Percentiles rank a stretch among this genome's conserved stretches.
Conservation (phyloP, 179 eudicot species). For the Carnegiea gigantea region DNA sequence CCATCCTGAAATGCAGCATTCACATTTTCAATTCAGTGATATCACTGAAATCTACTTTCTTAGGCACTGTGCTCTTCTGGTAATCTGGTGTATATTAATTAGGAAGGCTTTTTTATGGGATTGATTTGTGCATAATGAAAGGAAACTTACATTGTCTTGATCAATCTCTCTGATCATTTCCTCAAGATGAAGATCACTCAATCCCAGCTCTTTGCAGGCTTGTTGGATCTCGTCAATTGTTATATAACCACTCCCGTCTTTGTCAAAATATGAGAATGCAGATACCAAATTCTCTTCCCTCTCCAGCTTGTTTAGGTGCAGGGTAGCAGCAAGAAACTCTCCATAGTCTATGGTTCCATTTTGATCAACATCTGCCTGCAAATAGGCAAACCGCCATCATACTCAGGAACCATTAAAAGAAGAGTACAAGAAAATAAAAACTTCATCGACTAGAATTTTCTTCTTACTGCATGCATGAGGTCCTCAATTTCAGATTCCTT, state of each 20-base stretch:
- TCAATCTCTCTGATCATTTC: slow-evolving; percentile 81
- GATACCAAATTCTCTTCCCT: slow-evolving; percentile 74
- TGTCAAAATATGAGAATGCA: slow-evolving; percentile 78
- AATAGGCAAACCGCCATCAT: slow-evolving; percentile 11
- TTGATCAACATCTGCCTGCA: slow-evolving; percentile 83
- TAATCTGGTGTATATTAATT: neutral
- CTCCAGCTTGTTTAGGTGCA: slow-evolving; percentile 80
- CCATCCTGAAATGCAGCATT: slow-evolving; percentile 58
- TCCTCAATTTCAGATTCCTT: slow-evolving; percentile 72
- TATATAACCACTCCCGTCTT: slow-evolving; percentile 80
- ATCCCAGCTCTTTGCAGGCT: slow-evolving; percentile 72
- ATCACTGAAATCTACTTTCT: too few species aligned
- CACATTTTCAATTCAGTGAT: slow-evolving; percentile 6
- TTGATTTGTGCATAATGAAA: neutral
- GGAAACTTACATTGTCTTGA: slow-evolving; percentile 65
- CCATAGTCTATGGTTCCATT: slow-evolving; percentile 82
- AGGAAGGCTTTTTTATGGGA: too few species aligned
- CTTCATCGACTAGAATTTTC: neutral
- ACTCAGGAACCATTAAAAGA: neutral
- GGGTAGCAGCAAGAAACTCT: slow-evolving; percentile 82
- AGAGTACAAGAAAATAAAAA: neutral
- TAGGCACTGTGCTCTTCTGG: too few species aligned
- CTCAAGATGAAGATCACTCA: slow-evolving; percentile 64
- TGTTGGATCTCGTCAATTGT: slow-evolving; percentile 85
- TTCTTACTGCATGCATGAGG: slow-evolving; percentile 82